phyloP scores from a whole-genome alignment of 2,329 filamentous ascomycete genomes.

The Exophiala sideris region DNA sequence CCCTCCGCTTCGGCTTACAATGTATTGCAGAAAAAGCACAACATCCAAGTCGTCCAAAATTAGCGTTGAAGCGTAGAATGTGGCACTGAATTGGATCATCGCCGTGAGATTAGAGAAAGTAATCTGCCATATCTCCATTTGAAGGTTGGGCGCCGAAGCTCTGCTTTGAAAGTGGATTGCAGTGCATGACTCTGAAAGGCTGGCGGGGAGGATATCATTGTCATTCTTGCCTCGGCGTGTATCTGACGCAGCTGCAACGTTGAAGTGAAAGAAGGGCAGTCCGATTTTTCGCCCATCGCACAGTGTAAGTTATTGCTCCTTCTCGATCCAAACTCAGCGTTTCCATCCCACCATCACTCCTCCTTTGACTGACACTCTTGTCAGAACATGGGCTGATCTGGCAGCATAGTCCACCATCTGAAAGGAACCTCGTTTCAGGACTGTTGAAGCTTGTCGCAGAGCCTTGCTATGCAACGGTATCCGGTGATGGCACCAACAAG shows the following conservation, averaged over 20 bases:
- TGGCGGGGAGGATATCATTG: too few relatives aligned
- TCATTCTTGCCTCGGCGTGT: too few relatives aligned
- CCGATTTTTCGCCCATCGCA: too few relatives aligned
- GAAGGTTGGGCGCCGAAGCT: too few relatives aligned
- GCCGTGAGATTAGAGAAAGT: not conserved
- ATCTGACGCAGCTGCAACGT: not conserved
- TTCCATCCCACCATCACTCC: not conserved
- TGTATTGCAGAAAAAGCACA: slow-evolving; percentile 45
- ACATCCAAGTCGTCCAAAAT: slow-evolving; percentile 49
- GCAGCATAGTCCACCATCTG: not conserved
- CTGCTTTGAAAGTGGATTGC: too few relatives aligned
- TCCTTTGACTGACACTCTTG: not conserved
- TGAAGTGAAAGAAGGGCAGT: not conserved
- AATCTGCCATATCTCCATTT: too few relatives aligned
- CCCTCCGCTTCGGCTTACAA: slow-evolving; percentile 1
- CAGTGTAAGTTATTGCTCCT: too few relatives aligned
- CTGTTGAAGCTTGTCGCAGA: not conserved
- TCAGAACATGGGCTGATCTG: not conserved
- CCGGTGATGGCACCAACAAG: not conserved
- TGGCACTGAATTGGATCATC: too few relatives aligned
- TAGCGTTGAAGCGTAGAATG: not conserved
- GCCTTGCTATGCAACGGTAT: not conserved
- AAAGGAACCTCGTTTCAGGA: not conserved
- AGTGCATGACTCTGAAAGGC: too few relatives aligned
- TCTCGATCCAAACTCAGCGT: not conserved